These are phyloP conservation scores for Cordyceps cicadae DNA, from an alignment of 2,329 filamentous ascomycete species.

Conservation along the genomic window DNA sequence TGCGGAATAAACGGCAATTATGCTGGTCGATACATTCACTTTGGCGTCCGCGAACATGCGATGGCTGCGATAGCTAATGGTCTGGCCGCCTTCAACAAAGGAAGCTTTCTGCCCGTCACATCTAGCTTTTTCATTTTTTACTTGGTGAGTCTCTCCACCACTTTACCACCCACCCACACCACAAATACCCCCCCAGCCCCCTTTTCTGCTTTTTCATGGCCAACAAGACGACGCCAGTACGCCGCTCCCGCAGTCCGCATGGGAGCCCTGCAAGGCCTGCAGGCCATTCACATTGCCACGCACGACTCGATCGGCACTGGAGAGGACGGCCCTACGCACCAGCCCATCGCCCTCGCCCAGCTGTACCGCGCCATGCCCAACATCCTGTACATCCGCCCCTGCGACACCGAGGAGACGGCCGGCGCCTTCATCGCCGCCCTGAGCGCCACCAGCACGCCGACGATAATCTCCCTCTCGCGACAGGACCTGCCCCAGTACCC, in stretches of 20 bases:
- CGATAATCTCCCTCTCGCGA: conserved; percentile 41
- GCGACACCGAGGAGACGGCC: conserved; percentile 48
- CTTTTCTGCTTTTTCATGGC: background rate
- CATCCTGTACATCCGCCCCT: conserved; percentile 50
- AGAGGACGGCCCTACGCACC: conserved; percentile 55
- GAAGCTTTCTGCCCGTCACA: conserved; percentile 49
- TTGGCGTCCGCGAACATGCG: conserved; percentile 53
- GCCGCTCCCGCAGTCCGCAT: conserved; percentile 52
- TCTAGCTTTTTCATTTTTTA: conserved; percentile 59
- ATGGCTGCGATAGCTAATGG: conserved; percentile 53
- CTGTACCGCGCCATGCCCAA: conserved; percentile 58
- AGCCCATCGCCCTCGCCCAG: conserved; percentile 48
- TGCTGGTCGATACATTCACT: conserved; percentile 49
- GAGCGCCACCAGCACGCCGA: conserved; percentile 30
- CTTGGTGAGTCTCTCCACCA: conserved; percentile 17
- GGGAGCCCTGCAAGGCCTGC: conserved; percentile 48
- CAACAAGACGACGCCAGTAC: conserved; percentile 23
- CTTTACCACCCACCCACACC: background rate
- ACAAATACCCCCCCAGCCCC: too few relatives aligned
- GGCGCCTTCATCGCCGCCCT: conserved; percentile 46
- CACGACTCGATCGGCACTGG: conserved; percentile 54
- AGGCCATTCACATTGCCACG: conserved; percentile 51
- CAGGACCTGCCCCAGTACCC: conserved; percentile 34
- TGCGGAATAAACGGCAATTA: conserved; percentile 48
- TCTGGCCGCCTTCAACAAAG: conserved; percentile 47